phyloP scores from a whole-genome alignment of 2,329 filamentous ascomycete species.

The Hymenoscyphus albidus region DNA sequence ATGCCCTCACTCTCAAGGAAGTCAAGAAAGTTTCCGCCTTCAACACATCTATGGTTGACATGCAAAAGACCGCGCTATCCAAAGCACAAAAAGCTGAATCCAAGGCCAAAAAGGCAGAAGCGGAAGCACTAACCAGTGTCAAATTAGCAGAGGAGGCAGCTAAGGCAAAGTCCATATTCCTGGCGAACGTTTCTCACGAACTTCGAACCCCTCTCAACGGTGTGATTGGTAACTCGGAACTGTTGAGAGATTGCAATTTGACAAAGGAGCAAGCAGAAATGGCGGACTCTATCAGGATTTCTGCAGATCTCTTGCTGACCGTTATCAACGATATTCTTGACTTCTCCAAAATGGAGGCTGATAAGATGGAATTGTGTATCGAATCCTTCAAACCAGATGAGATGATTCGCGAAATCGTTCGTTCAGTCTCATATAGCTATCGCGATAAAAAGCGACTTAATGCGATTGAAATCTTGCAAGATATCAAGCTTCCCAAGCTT shows the following conservation, averaged over 20 bases:
- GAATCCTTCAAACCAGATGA: slow-evolving; percentile 65
- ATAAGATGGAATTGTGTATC: slow-evolving; percentile 77
- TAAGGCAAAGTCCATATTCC: slow-evolving; percentile 77
- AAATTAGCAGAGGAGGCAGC: slow-evolving; percentile 79
- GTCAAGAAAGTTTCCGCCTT: slow-evolving; percentile 74
- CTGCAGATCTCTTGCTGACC: slow-evolving; percentile 79
- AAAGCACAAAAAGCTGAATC: slow-evolving; percentile 70
- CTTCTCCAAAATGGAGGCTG: slow-evolving; percentile 89
- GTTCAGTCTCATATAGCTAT: slow-evolving; percentile 64
- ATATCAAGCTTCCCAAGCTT: slow-evolving; percentile 64
- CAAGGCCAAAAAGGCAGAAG: slow-evolving; percentile 73
- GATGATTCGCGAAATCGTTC: slow-evolving; percentile 62
- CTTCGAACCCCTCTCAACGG: slow-evolving; percentile 80
- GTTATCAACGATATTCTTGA: slow-evolving; percentile 97
- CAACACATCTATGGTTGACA: slow-evolving; percentile 72
- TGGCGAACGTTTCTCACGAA: slow-evolving; percentile 78
- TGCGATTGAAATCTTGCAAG: slow-evolving; percentile 61
- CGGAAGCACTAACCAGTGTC: slow-evolving; percentile 73
- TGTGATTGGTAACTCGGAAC: slow-evolving; percentile 83
- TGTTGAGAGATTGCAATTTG: slow-evolving; percentile 71
- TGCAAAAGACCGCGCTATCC: slow-evolving; percentile 69
- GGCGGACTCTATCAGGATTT: slow-evolving; percentile 81
- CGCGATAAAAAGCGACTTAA: slow-evolving; percentile 58
- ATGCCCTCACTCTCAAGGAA: slow-evolving; percentile 63
- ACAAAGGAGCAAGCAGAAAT: slow-evolving; percentile 77